Evolutionary conservation across 2,329 filamentous ascomycete species (phyloP), one percentile per base, ranked within the genome.

Genomic region (Alternaria angustiovoidea): DNA sequence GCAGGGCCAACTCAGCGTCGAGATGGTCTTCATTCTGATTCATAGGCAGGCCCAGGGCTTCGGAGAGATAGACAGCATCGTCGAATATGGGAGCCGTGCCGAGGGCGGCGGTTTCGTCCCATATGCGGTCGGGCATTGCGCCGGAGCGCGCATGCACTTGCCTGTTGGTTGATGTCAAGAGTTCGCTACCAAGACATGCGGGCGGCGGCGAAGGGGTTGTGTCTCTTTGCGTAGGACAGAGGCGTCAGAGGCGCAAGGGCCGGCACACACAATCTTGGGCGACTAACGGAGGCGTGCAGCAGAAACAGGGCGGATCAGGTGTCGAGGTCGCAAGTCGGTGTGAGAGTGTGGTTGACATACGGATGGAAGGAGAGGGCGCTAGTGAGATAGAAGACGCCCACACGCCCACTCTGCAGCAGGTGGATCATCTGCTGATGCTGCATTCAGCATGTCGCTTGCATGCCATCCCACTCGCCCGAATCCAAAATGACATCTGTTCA

Each of bases 11-110:
- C 24, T 72, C 67, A 36, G 69, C 66, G 46, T 78, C 74, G 34
- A 76, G 26, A 18, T 74, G 65, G 55, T 78, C 74, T 53, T 78
- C 76, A 42, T 58, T 71, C 32, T 76, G 67, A 54, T 59, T 55
- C 1, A 59, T 61, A 2, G 69, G 66, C 12, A 76, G 66, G 26
- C 61, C 52, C 24, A 78, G 66, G 5, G 71, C 76, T 54, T 78
- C 75, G n/a, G 66, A 52, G 8, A 65, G 61, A 54, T 76, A 78
- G 42, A 72, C 54, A 42, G 66, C 64, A 57, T 78, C 69, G 66
- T 78, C 75, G 59, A 78, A 77, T 34, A 78, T 75, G 64, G 71
- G 69, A 34, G 70, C 71, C 7, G 69, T 70, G 51, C 60, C 66
- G 46, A 74, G 67, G 55, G 71, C 68, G 51, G 64, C 60, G 41